Evolutionary conservation across 345 rosid species (phyloP).

Genomic region (Dipteronia sinensis): DNA sequence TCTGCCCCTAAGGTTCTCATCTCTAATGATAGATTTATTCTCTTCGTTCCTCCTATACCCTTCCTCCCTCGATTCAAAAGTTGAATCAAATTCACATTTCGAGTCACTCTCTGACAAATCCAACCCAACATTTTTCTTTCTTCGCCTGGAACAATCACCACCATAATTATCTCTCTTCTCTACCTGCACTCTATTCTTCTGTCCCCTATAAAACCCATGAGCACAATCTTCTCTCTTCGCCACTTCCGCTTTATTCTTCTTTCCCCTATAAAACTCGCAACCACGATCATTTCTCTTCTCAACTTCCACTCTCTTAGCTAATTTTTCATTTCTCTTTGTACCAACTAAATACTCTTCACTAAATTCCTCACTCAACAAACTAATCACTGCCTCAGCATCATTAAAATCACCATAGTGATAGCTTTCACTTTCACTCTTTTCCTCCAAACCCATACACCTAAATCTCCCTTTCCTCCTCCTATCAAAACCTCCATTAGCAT

Average conservation of each 20-base stretch:
- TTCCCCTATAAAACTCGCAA: slow-evolving; percentile 31
- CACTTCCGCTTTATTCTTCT: slow-evolving; percentile 37
- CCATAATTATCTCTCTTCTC: slow-evolving; percentile 32
- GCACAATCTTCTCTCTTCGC: slow-evolving; percentile 35
- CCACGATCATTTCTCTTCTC: slow-evolving; percentile 40
- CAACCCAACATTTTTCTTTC: slow-evolving; percentile 35
- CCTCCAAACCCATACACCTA: slow-evolving; percentile 40
- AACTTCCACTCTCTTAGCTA: slow-evolving; percentile 43
- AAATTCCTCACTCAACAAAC: slow-evolving; percentile 75
- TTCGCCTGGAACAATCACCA: slow-evolving; percentile 25
- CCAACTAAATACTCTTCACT: slow-evolving; percentile 38
- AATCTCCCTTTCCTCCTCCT: slow-evolving; percentile 44
- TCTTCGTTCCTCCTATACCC: slow-evolving; percentile 34
- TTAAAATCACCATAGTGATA: slow-evolving; percentile 39
- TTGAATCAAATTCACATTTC: slow-evolving; percentile 30
- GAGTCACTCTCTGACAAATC: slow-evolving; percentile 35
- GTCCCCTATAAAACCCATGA: slow-evolving; percentile 31
- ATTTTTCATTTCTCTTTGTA: slow-evolving; percentile 34
- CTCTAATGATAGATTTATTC: slow-evolving; percentile 32
- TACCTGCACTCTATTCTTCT: slow-evolving; percentile 35
- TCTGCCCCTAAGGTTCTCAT: slow-evolving; percentile 38
- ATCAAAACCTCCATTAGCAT: slow-evolving; percentile 27
- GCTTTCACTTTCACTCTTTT: slow-evolving; percentile 24
- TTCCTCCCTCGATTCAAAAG: slow-evolving; percentile 30
- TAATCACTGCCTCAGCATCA: slow-evolving; percentile 72